A percentile compares a stretch with the other conserved stretches of the same genome.
These are phyloP conservation scores for Phenoliferia sp. DNA, from an alignment of 1,284 basidiomycete genomes.

Conservation along the genomic window DNA sequence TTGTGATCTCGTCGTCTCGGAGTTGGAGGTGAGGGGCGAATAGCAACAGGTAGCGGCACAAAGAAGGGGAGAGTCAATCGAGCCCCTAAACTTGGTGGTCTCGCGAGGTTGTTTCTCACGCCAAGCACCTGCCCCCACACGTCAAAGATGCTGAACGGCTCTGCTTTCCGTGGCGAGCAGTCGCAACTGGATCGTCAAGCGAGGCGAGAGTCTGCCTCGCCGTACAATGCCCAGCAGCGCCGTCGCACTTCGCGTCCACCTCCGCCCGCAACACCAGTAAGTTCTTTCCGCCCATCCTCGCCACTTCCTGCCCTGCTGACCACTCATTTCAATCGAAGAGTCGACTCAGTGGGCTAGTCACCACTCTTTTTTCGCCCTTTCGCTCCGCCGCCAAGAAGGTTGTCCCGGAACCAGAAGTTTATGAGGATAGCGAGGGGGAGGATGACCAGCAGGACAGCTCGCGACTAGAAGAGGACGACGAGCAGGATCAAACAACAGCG, in stretches of 20 bases:
- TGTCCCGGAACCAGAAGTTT: background rate
- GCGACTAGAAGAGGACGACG: background rate
- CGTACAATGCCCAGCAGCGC: too few species aligned
- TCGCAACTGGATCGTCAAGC: background rate
- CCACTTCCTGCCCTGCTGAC: background rate
- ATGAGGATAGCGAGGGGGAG: background rate
- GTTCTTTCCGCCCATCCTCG: background rate
- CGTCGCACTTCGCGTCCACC: background rate
- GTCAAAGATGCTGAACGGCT: background rate
- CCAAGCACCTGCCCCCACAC: too few species aligned
- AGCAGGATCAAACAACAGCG: background rate
- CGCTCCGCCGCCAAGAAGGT: background rate
- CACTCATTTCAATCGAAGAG: background rate
- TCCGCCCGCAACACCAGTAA: background rate
- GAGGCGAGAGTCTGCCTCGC: background rate
- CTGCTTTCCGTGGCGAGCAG: background rate
- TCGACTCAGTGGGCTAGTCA: conserved; percentile 3
- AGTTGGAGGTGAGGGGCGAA: too few species aligned
- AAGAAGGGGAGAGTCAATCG: too few species aligned
- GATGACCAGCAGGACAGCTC: background rate
- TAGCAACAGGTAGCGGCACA: too few species aligned
- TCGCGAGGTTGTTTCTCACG: too few species aligned
- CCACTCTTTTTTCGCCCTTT: conserved; percentile 6
- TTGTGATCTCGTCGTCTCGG: too few species aligned
- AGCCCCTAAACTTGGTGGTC: too few species aligned